Percentiles rank a stretch among this genome's conserved stretches.
Evolutionary conservation across 345 rosid species (phyloP).

Genomic region (Aquilaria yunnanensis): DNA sequence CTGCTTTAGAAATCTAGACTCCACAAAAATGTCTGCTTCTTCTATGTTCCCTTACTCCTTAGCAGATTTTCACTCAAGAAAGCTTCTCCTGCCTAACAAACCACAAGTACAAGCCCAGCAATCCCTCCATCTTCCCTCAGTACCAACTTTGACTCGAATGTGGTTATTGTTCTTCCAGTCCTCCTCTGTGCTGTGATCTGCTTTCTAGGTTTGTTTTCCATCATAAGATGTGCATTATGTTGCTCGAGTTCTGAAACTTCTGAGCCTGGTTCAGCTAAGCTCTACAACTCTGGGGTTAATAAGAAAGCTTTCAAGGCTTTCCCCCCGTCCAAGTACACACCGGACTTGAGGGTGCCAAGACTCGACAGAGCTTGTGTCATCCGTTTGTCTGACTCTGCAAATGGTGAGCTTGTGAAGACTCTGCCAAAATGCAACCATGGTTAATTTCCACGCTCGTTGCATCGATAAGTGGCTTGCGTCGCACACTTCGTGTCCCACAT

Average conservation of each 20-base stretch:
- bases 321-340: background rate
- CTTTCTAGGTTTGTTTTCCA: background rate
- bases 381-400: slow-evolving; percentile 17
- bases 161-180: background rate
- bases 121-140: background rate
- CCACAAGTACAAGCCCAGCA: slow-evolving; percentile 1
- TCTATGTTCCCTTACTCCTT: slow-evolving; percentile 17
- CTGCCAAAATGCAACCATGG: slow-evolving; percentile 53
- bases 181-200: background rate
- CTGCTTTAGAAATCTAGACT: too few species aligned
- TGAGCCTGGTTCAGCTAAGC: background rate
- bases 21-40: slow-evolving; percentile 10
- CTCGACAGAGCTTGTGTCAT: slow-evolving; percentile 17
- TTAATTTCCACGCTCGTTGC: slow-evolving; percentile 35
- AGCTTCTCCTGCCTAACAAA: slow-evolving; percentile 13
- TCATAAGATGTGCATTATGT: background rate
- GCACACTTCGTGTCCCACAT: slow-evolving; percentile 41
- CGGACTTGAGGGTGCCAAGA: background rate
- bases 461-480: slow-evolving; percentile 50
- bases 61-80: slow-evolving; percentile 24
- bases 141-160: background rate
- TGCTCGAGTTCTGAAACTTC: background rate
- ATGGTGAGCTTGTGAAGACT: slow-evolving; percentile 19
- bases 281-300: background rate
- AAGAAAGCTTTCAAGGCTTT: background rate